Conservation (phyloP, 179 eudicot genomes). For the Camellia oleifera region DNA sequence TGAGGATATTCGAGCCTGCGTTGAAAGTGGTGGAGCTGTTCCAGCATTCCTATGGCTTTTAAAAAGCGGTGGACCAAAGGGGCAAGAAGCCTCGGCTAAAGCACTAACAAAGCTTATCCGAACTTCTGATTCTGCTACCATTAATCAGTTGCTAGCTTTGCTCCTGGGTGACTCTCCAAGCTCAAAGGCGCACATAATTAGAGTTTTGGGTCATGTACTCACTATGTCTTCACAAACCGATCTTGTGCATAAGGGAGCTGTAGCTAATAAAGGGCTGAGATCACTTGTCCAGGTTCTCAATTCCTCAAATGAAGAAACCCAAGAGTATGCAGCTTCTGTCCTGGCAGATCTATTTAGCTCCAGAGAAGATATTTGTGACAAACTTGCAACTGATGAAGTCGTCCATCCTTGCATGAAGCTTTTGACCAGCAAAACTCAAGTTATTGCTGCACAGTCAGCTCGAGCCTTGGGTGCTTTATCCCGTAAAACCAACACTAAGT, state of each 20-base stretch:
- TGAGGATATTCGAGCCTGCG: constrained; percentile 71
- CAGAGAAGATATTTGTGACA: constrained; percentile 69
- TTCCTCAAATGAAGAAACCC: constrained; percentile 60
- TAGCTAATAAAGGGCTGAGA: constrained; percentile 60
- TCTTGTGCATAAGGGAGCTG: constrained; percentile 55
- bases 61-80: constrained; percentile 55
- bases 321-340: constrained; percentile 70
- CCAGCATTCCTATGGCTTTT: constrained; percentile 66
- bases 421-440: constrained; percentile 67
- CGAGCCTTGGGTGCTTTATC: constrained; percentile 76
- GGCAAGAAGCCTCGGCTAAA: constrained; percentile 59
- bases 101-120: constrained; percentile 55
- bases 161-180: constrained; percentile 67
- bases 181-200: constrained; percentile 52
- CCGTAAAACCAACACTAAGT: constrained; percentile 47
- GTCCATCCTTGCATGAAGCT: constrained; percentile 78
- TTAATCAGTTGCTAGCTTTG: constrained; percentile 66
- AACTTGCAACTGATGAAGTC: constrained; percentile 74
- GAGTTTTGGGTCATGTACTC: constrained; percentile 70
- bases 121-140: constrained; percentile 51
- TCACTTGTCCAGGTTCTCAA: constrained; percentile 72
- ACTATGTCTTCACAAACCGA: constrained; percentile 53
- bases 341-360: constrained; percentile 73
- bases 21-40: constrained; percentile 70
- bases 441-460: constrained; percentile 76